Conservation (phyloP, 192 early-diverging fungal genomes). For the Coemansia interrupta region DNA sequence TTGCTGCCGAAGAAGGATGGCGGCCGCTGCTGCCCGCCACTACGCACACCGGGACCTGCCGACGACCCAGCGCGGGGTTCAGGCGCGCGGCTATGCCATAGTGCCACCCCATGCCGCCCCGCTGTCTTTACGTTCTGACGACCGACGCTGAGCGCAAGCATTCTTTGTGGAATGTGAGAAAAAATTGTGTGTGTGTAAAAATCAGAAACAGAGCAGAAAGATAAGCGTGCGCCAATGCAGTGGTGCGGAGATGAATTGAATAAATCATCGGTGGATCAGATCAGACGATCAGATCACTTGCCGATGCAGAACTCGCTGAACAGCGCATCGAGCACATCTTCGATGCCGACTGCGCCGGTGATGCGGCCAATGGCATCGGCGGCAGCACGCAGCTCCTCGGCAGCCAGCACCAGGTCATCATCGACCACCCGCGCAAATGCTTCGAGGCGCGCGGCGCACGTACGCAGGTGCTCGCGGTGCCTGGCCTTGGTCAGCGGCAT, state of each 20-base stretch:
- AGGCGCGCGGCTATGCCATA: not conserved
- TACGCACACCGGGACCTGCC: no score
- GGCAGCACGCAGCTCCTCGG: slow-evolving; percentile 69
- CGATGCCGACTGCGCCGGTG: slow-evolving; percentile 69
- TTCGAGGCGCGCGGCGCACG: slow-evolving; percentile 53
- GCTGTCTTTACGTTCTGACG: not conserved
- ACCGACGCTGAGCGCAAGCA: not conserved
- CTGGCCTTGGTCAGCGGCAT: slow-evolving; percentile 66
- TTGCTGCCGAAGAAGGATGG: no score
- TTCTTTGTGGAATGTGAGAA: not conserved
- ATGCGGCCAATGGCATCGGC: slow-evolving; percentile 64
- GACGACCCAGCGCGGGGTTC: no score
- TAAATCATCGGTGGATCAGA: not conserved
- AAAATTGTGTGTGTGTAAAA: not conserved
- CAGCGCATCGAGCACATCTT: slow-evolving; percentile 69
- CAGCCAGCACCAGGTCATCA: slow-evolving; percentile 61
- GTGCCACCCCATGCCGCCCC: not conserved
- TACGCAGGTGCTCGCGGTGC: slow-evolving; percentile 62
- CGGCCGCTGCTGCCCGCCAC: no score
- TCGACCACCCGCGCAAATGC: slow-evolving; percentile 27
- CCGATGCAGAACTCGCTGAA: slow-evolving; percentile 80
- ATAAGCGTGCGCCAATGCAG: no score
- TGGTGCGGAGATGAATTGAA: not conserved
- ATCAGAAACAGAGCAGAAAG: no score
- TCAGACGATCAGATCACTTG: slow-evolving; percentile 43